A percentile compares a stretch with the other conserved stretches of the same genome.
Conservation (phyloP, 495 filamentous ascomycete species). For the Astrothelium subdiscretum region DNA sequence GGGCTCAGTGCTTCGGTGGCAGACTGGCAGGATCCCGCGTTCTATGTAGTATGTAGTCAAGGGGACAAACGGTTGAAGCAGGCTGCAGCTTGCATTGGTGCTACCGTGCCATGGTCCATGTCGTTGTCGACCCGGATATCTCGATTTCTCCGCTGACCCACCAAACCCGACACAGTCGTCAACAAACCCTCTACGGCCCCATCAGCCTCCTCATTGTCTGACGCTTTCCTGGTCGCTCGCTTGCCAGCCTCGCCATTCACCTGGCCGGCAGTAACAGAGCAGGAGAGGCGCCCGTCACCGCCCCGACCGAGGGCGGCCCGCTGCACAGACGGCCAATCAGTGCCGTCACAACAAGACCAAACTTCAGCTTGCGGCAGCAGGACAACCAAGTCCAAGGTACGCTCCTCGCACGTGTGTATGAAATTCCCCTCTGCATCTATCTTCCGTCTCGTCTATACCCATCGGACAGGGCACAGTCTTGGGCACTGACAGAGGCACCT, state of each 20-base stretch:
- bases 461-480: too few relatives aligned
- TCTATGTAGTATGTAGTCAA: not conserved
- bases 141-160: not conserved
- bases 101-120: not conserved
- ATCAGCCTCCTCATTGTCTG: not conserved
- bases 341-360: not conserved
- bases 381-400: not conserved
- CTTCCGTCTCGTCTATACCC: too few relatives aligned
- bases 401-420: not conserved
- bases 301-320: not conserved
- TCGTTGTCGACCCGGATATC: not conserved
- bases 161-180: not conserved
- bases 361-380: not conserved
- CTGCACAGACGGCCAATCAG: not conserved
- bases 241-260: not conserved
- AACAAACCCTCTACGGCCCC: not conserved
- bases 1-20: not conserved
- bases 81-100: conserved; percentile 1
- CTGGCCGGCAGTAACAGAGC: not conserved
- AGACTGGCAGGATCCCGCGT: not conserved
- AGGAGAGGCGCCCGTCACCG: not conserved
- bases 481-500: not conserved
- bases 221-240: not conserved
- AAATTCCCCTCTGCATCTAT: not conserved
- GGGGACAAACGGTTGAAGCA: not conserved